Percentiles rank a stretch among this genome's conserved stretches.
Evolutionary conservation across 805 yeast species (phyloP).

Genomic region (Kuraishia piskuri): DNA sequence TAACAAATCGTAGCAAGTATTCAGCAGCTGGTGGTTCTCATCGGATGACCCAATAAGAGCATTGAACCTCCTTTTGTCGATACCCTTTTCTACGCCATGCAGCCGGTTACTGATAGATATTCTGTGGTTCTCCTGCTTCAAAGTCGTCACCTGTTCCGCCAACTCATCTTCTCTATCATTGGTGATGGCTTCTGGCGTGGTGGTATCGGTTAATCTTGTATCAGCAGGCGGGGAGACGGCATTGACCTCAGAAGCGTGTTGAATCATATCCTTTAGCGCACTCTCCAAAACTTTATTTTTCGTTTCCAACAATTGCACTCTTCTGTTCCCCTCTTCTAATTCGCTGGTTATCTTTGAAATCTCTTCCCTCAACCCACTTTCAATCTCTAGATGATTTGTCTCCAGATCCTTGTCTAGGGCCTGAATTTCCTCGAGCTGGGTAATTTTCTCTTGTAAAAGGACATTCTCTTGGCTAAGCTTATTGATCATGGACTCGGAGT

Average conservation of each 20-base stretch:
- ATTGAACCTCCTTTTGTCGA: neutral
- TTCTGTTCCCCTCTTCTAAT: slow-evolving; percentile 8
- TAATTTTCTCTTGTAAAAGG: slow-evolving; percentile 15
- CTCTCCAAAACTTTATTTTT: slow-evolving; percentile 27
- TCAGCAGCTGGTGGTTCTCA: neutral
- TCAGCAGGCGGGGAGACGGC: neutral
- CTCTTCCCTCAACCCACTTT: slow-evolving; percentile 31
- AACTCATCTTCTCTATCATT: too few species aligned
- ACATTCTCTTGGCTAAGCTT: slow-evolving; percentile 4
- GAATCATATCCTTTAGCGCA: neutral
- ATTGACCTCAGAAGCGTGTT: too few species aligned
- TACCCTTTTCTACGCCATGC: neutral
- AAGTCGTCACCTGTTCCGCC: too few species aligned
- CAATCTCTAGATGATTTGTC: slow-evolving; percentile 31
- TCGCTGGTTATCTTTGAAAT: slow-evolving; percentile 14
- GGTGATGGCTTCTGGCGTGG: too few species aligned
- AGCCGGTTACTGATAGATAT: neutral
- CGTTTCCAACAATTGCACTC: slow-evolving; percentile 14
- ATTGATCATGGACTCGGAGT: slow-evolving; percentile 4
- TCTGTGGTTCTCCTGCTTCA: neutral
- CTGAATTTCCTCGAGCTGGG: slow-evolving; percentile 20
- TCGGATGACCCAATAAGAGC: neutral
- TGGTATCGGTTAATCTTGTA: neutral
- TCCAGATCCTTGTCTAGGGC: slow-evolving; percentile 43
- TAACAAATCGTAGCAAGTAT: neutral